phyloP scores from a whole-genome alignment of 805 yeast species.

The Clavispora santaluciae region DNA sequence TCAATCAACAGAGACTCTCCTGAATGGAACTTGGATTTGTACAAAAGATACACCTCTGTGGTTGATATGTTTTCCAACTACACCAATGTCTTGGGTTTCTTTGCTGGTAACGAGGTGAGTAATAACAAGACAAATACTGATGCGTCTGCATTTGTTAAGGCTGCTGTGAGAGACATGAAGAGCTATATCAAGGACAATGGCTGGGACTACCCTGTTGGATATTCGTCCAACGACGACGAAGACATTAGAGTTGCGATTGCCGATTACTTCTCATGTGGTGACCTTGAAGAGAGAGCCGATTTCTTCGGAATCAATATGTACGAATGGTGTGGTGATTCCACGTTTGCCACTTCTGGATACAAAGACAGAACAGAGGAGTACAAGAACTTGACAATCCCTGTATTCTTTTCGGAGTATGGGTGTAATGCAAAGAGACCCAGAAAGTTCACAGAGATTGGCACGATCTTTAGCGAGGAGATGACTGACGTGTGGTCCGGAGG shows the following conservation, averaged over 20 bases:
- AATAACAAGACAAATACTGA: conserved; percentile 78
- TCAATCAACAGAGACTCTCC: conserved; percentile 80
- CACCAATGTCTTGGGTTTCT: conserved; percentile 83
- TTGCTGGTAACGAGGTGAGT: conserved; percentile 97
- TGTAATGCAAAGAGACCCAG: conserved; percentile 75
- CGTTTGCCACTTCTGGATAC: conserved; percentile 63
- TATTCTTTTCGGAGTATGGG: conserved; percentile 86
- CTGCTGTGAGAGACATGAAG: conserved; percentile 89
- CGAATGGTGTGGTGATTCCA: conserved; percentile 77
- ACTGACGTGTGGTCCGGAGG: conserved; percentile 94
- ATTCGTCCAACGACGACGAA: conserved; percentile 85
- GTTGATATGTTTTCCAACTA: conserved; percentile 76
- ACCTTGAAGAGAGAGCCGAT: conserved; percentile 57
- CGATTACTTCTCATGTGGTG: conserved; percentile 82
- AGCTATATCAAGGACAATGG: conserved; percentile 57
- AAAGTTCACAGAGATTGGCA: conserved; percentile 67
- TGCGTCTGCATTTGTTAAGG: conserved; percentile 92
- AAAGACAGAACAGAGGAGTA: conserved; percentile 67
- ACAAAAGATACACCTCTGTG: conserved; percentile 73
- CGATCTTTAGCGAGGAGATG: conserved; percentile 66
- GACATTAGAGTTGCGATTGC: conserved; percentile 77
- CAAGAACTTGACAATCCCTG: conserved; percentile 67
- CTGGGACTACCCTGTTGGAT: conserved; percentile 81
- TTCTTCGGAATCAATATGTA: conserved; percentile 84
- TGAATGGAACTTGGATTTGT: conserved; percentile 67